A percentile compares a stretch with the other conserved stretches of the same genome.
Conservation (phyloP, 2,329 filamentous ascomycete genomes). For the Thelonectria olida region DNA sequence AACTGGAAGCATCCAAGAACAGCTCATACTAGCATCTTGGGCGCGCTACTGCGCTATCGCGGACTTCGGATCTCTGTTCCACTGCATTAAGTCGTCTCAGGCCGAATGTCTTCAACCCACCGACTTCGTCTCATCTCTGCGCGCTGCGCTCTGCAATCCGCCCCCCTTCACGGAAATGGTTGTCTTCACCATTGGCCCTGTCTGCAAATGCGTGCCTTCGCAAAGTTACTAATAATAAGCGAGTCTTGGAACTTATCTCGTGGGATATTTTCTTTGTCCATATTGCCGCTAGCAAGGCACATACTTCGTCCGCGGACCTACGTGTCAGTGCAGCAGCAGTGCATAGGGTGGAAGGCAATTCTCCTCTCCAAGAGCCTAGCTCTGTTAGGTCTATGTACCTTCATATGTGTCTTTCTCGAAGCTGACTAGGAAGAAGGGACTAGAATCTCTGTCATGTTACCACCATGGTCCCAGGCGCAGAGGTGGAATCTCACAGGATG, state of each 20-base stretch:
- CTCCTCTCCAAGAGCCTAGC: conserved; percentile 5
- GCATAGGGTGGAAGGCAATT: not conserved
- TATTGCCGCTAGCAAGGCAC: conserved; percentile 9
- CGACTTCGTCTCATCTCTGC: not conserved
- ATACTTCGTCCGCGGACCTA: conserved; percentile 11
- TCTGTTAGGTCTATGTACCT: not conserved
- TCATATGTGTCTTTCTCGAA: not conserved
- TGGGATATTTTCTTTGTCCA: not conserved
- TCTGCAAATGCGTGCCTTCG: not conserved
- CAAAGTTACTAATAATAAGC: not conserved
- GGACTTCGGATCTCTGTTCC: conserved; percentile 19
- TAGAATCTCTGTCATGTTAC: not conserved
- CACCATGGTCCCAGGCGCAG: not conserved
- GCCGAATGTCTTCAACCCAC: conserved; percentile 1
- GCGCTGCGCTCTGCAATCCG: not conserved
- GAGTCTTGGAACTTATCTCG: not conserved
- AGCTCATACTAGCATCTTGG: conserved; percentile 30
- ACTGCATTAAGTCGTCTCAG: conserved; percentile 19
- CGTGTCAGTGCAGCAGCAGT: conserved; percentile 22
- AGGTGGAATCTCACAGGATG: conserved; percentile 13
- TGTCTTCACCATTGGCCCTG: too few species aligned
- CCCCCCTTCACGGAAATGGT: not conserved
- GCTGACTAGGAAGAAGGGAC: not conserved
- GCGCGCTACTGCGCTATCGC: conserved; percentile 22
- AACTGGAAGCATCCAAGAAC: conserved; percentile 29